Evolutionary conservation across 768 basidiomycete species (phyloP).

Genomic region (Psilocybe azurescens): DNA sequence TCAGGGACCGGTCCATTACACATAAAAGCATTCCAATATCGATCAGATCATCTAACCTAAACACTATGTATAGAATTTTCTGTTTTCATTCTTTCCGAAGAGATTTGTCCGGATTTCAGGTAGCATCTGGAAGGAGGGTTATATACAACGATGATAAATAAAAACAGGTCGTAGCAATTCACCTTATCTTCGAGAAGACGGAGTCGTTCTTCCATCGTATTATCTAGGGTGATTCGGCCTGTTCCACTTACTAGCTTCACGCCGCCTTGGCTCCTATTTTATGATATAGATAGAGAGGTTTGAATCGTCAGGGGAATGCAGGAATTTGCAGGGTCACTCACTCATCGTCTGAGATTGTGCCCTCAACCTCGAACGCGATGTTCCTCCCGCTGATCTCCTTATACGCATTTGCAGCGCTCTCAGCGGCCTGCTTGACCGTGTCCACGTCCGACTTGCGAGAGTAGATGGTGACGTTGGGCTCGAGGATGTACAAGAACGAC

Average conservation of each 20-base stretch:
- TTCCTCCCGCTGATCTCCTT: slow-evolving; percentile 78
- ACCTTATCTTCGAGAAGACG: slow-evolving; percentile 90
- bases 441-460: slow-evolving; percentile 72
- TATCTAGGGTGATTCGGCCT: slow-evolving; percentile 87
- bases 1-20: background rate
- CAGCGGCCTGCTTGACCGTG: slow-evolving; percentile 65
- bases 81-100: slow-evolving; percentile 90
- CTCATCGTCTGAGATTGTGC: slow-evolving; percentile 70
- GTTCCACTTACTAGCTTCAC: slow-evolving; percentile 75
- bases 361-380: slow-evolving; percentile 63
- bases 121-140: slow-evolving; percentile 69
- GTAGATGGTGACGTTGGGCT: slow-evolving; percentile 69
- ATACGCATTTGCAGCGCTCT: slow-evolving; percentile 68
- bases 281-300: background rate
- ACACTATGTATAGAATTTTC: slow-evolving; percentile 81
- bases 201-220: slow-evolving; percentile 92
- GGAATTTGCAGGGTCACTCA: slow-evolving; percentile 38
- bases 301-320: background rate
- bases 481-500: slow-evolving; percentile 83
- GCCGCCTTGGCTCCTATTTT: slow-evolving; percentile 74
- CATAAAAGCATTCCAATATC: background rate
- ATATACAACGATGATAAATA: background rate
- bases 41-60: background rate
- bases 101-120: slow-evolving; percentile 91
- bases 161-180: slow-evolving; percentile 26